Evolutionary conservation across 495 filamentous ascomycete species (phyloP), one percentile per base, ranked within the genome.

Genomic region (Darksidea phi): DNA sequence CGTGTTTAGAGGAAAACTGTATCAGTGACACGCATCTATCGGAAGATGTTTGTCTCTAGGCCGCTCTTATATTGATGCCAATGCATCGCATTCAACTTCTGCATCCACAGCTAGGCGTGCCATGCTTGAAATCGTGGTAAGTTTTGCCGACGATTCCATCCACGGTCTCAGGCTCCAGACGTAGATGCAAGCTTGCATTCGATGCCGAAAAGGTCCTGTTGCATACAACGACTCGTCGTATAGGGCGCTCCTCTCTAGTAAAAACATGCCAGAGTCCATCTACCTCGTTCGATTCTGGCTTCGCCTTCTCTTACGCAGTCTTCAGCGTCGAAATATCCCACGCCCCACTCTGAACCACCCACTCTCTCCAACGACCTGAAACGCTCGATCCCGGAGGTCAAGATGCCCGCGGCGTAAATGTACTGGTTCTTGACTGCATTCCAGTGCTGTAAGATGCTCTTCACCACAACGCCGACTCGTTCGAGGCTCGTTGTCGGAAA

Each of bases 241-340:
- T 23, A 71, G 34, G 8, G 69, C 52, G 37, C 67, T 69, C 42
- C 67, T 18, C 57, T 69, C 67, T 55, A 71, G 52, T 38, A 69
- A 48, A 47, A 65, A 65, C 63, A 71, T 67, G 17, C 63, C 54
- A n/a, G 60, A 38, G 25, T 63, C 59, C 18, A 45, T 34, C 43
- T 24, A 71, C 12, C 69, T 36, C 59, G 51, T 23, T 59, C 54
- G 15, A 70, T 58, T 41, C 69, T 62, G 18, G 43, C 17, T 26
- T 65, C 54, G 11, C 54, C 69, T 59, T 71, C 69, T 49, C 54
- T 57, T 36, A 67, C 54, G 38, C 63, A 70, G 1, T 71, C 67
- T 18, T 50, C 60, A 1, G 58, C 48, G 15, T 65, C 57, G 1
- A 23, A 49, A 20, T 61, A 56, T 13, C 57, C 61, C 3, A 65